phyloP scores from a whole-genome alignment of 2,329 filamentous ascomycete species.

The Myriosclerotinia duriaeana region DNA sequence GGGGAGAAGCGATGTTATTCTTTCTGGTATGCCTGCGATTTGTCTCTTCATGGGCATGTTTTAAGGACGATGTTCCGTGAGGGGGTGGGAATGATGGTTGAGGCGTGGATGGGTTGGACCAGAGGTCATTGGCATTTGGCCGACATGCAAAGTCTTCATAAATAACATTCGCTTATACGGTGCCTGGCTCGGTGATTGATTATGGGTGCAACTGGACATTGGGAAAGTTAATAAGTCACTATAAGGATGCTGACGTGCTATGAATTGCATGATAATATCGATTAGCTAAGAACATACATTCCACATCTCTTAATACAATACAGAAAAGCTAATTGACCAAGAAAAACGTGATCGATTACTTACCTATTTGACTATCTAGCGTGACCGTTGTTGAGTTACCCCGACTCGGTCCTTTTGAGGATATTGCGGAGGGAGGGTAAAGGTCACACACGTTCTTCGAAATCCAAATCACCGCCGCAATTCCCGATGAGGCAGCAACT shows the following conservation, averaged over 20 bases:
- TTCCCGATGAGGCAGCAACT: neutral
- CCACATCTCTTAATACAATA: neutral
- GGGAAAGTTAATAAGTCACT: neutral
- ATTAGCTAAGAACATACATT: neutral
- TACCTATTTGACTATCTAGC: neutral
- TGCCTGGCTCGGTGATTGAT: too few relatives aligned
- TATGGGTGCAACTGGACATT: neutral
- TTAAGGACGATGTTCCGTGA: neutral
- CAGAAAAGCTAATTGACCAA: neutral
- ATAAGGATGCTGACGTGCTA: neutral
- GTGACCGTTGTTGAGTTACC: neutral
- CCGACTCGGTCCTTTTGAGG: neutral
- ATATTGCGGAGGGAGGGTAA: slow-evolving; percentile 1
- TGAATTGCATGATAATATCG: neutral
- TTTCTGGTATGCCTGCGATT: neutral
- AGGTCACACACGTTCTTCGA: neutral
- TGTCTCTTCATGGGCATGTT: neutral
- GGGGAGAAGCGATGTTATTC: neutral
- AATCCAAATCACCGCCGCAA: neutral
- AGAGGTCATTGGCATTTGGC: neutral
- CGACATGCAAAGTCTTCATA: neutral
- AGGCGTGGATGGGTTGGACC: too few relatives aligned
- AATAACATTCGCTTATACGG: neutral
- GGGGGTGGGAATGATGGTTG: neutral
- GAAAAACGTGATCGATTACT: neutral